Evolutionary conservation across 345 rosid species (phyloP).

Genomic region (Dipteronia dyeriana): DNA sequence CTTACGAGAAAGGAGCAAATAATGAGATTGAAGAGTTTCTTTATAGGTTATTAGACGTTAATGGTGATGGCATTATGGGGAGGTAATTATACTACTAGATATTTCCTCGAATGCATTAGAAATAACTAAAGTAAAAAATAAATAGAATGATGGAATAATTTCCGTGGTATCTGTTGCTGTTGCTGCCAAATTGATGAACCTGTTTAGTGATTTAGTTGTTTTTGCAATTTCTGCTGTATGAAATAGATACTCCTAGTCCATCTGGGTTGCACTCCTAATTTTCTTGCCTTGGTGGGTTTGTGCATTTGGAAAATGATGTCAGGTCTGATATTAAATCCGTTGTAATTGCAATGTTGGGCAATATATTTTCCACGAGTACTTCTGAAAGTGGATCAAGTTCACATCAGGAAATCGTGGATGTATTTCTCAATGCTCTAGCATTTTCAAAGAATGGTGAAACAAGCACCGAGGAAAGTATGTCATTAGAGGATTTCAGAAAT

Average conservation of each 20-base stretch:
- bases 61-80: conserved; percentile 54
- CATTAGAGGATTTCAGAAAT: conserved; percentile 71
- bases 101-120: background rate
- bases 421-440: conserved; percentile 59
- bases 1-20: conserved; percentile 79
- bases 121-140: background rate
- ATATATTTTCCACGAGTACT: conserved; percentile 39
- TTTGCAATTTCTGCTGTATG: background rate
- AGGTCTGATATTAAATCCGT: conserved; percentile 79
- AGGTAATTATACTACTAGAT: conserved; percentile 41
- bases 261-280: background rate
- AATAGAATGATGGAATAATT: background rate
- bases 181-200: background rate
- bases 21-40: conserved; percentile 86
- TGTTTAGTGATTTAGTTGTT: background rate
- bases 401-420: conserved; percentile 40
- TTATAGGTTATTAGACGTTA: conserved; percentile 66
- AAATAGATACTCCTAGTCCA: background rate
- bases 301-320: conserved; percentile 24
- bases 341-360: conserved; percentile 44
- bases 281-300: conserved; percentile 19
- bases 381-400: conserved; percentile 42
- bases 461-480: conserved; percentile 53
- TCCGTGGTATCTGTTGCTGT: background rate
- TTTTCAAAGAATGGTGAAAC: conserved; percentile 50